Evolutionary conservation across 192 early-diverging fungal genomes (phyloP).

Genomic region (Backusella tuberculispora): DNA sequence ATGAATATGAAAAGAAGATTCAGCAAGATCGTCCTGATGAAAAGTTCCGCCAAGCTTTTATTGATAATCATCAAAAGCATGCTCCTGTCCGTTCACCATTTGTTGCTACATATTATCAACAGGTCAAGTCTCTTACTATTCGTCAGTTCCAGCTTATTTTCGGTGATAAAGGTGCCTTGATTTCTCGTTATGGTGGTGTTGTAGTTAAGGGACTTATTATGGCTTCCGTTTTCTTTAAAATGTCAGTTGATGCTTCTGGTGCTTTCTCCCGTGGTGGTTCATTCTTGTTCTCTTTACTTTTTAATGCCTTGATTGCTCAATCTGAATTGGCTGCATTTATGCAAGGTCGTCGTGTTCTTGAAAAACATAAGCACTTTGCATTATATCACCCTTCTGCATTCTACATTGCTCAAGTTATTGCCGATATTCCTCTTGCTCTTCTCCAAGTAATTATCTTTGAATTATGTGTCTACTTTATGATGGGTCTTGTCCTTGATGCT

Average conservation of each 20-base stretch:
- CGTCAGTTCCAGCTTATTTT: slow-evolving; percentile 63
- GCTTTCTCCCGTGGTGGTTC: slow-evolving; percentile 76
- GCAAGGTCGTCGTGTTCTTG: slow-evolving; percentile 65
- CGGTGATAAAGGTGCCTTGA: slow-evolving; percentile 44
- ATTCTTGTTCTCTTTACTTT: slow-evolving; percentile 72
- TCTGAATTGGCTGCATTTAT: slow-evolving; percentile 70
- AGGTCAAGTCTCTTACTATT: slow-evolving; percentile 52
- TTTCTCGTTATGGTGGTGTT: slow-evolving; percentile 57
- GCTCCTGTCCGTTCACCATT: slow-evolving; percentile 58
- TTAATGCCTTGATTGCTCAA: slow-evolving; percentile 69
- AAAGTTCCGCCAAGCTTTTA: slow-evolving; percentile 52
- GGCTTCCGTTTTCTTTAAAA: slow-evolving; percentile 67
- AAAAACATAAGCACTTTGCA: slow-evolving; percentile 75
- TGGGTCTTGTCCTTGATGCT: slow-evolving; percentile 58
- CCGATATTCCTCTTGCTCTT: slow-evolving; percentile 60
- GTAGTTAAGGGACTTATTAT: slow-evolving; percentile 70
- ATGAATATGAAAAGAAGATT: slow-evolving; percentile 44
- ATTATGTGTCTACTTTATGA: slow-evolving; percentile 68
- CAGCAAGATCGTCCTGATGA: slow-evolving; percentile 34
- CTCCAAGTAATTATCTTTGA: slow-evolving; percentile 62
- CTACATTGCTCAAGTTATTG: slow-evolving; percentile 62
- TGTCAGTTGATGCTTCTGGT: slow-evolving; percentile 59
- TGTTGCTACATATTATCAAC: slow-evolving; percentile 57
- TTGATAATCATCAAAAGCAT: slow-evolving; percentile 54
- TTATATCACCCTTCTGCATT: slow-evolving; percentile 71